Base-by-base conservation (phyloP, 331 rosid species). In the Spiraea crenata region DNA sequence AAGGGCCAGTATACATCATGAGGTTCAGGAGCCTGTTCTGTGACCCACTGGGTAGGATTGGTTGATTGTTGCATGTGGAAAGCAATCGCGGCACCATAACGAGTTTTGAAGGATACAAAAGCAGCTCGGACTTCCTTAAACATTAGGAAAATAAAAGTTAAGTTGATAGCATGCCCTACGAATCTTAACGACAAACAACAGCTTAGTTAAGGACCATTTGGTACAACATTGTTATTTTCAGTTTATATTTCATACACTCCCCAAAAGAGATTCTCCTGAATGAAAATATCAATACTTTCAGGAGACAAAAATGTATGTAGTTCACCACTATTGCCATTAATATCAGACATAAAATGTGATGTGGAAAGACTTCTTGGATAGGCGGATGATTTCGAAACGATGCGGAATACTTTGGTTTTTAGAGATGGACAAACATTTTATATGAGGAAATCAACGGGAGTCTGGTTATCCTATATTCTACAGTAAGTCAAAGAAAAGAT, bases 21-120 rank as follows among this genome's bases (percentile, higher is more conserved):
- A 31, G 97, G 96, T 78, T 86, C 97, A 35, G 99, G 99, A 82
- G 99, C 99, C 63, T 54, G 80, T 80, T 95, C 97, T 55, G 96
- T 78, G 70, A 74, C 76, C 99, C 97, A 95, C 6, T 81, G 84
- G 45, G 88, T 85, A 68, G 99, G 99, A 83, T 95, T 83, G 58
- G 69, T 83, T 13, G 99, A 91, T 76, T 85, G 97, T 76, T 77
- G 89, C 75, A 95, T 47, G 88, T 84, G 88, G 77, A 73, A 81
- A 81, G 97, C 87, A 81, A 84, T 65, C 47, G 95, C 97, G 56
- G 99, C 97, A 74, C 81, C 88, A 65, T 76, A 79, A 42, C 96
- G 96, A 69, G 96, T 75, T 72, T 83, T 89, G 85, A 95, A 95
- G 73, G 87, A 85, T 72, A 95, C 99, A 85, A 95, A 91, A 16